phyloP scores from a whole-genome alignment of 495 filamentous ascomycete genomes.

The Hypomontagnella submonticulosa region DNA sequence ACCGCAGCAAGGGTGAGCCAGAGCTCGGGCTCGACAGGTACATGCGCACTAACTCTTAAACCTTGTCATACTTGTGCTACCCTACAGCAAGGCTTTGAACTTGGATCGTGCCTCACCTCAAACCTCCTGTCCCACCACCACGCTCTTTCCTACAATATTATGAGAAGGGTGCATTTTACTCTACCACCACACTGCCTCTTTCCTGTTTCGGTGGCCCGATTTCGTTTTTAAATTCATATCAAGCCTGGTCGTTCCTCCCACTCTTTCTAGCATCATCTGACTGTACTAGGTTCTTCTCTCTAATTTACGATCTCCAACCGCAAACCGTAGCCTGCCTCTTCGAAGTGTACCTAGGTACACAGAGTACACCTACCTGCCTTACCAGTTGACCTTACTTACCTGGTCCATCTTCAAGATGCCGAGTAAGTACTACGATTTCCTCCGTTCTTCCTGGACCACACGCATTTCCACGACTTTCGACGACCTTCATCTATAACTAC shows the following conservation, averaged over 20 bases:
- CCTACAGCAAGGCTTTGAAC: constrained; percentile 27
- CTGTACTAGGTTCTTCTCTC: constrained; percentile 5
- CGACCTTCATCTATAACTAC: not conserved
- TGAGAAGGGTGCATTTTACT: constrained; percentile 18
- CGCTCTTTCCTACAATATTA: constrained; percentile 20
- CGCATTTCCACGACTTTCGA: too few species aligned
- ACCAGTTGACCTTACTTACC: too few species aligned
- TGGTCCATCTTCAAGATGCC: constrained; percentile 44
- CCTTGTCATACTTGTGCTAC: constrained; percentile 17
- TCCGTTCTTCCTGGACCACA: not conserved
- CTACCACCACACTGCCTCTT: constrained; percentile 11
- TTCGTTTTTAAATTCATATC: too few species aligned
- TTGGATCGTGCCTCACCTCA: constrained; percentile 28
- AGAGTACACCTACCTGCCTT: constrained; percentile 8
- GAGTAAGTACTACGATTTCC: constrained; percentile 42
- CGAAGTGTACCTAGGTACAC: constrained; percentile 2
- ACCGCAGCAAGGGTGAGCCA: too few species aligned
- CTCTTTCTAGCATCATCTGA: constrained; percentile 23
- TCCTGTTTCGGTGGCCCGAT: not conserved
- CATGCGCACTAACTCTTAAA: constrained; percentile 17
- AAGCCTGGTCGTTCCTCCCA: constrained; percentile 1
- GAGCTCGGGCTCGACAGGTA: not conserved
- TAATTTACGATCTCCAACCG: constrained; percentile 5
- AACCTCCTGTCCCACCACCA: constrained; percentile 9
- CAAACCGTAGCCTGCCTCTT: constrained; percentile 13